Evolutionary conservation across 2,329 filamentous ascomycete genomes (phyloP).

Genomic region (Thielaviopsis cerberus): DNA sequence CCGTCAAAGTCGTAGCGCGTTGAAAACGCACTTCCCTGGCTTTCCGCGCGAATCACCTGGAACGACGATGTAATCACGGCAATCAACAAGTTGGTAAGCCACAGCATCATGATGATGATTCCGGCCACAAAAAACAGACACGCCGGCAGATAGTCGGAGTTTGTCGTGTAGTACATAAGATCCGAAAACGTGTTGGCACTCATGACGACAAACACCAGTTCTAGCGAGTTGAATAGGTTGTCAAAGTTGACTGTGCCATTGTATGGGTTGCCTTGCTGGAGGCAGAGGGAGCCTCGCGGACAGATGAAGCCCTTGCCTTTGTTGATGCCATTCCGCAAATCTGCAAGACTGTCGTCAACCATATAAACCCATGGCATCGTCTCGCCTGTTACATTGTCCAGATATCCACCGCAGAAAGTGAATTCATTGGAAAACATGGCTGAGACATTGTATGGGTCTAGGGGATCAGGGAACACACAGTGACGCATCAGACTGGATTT

Average conservation of each 20-base stretch:
- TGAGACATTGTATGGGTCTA: slow-evolving; percentile 33
- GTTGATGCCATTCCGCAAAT: slow-evolving; percentile 31
- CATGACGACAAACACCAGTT: slow-evolving; percentile 96
- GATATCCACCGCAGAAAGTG: slow-evolving; percentile 73
- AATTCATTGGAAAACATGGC: slow-evolving; percentile 43
- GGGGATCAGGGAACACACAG: slow-evolving; percentile 59
- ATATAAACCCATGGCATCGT: slow-evolving; percentile 47
- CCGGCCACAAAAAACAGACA: slow-evolving; percentile 57
- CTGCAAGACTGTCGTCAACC: slow-evolving; percentile 20
- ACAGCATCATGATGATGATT: slow-evolving; percentile 85
- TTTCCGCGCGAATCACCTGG: slow-evolving; percentile 93
- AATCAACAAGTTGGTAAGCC: slow-evolving; percentile 86
- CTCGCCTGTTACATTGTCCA: slow-evolving; percentile 39
- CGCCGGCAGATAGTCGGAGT: slow-evolving; percentile 76
- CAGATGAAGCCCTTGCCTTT: slow-evolving; percentile 73
- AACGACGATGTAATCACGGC: slow-evolving; percentile 98
- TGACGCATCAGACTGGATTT: slow-evolving; percentile 62
- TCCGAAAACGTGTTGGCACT: slow-evolving; percentile 94
- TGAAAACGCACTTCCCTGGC: slow-evolving; percentile 71
- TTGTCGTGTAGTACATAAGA: slow-evolving; percentile 79
- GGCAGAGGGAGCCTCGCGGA: slow-evolving; percentile 62
- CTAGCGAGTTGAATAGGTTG: slow-evolving; percentile 77
- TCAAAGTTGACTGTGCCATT: slow-evolving; percentile 85
- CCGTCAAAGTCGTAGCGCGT: slow-evolving; percentile 24
- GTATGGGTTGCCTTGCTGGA: slow-evolving; percentile 62